These are phyloP conservation scores for Penicillium tannophilum DNA, from an alignment of 495 filamentous ascomycete species.

Conservation along the genomic window DNA sequence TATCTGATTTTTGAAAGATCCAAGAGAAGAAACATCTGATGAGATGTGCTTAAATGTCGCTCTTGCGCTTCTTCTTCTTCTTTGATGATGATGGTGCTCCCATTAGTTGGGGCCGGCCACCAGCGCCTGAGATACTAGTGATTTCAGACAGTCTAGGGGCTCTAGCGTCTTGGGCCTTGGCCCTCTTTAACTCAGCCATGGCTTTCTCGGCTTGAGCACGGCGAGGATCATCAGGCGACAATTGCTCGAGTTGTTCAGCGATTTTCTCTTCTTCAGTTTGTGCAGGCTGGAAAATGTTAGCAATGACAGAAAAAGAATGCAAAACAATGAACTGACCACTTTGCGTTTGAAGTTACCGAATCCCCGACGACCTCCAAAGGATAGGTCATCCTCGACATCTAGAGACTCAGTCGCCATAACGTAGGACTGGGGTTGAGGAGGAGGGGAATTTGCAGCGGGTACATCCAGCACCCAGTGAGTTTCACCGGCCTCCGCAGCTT, in stretches of 20 bases:
- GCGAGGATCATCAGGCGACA: background rate
- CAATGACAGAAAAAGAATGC: background rate
- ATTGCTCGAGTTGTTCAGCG: background rate
- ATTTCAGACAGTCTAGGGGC: constrained; percentile 22
- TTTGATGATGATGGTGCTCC: constrained; percentile 7
- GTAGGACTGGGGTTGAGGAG: constrained; percentile 28
- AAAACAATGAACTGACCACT: constrained; percentile 18
- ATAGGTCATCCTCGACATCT: constrained; percentile 36
- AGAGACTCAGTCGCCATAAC: constrained; percentile 41
- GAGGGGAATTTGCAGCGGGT: constrained; percentile 11
- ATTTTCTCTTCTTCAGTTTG: background rate
- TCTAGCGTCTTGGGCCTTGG: constrained; percentile 6
- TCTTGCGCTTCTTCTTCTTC: constrained; percentile 44
- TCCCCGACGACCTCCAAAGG: constrained; percentile 36
- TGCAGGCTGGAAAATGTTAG: background rate
- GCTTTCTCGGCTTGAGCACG: constrained; percentile 13
- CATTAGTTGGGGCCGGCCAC: constrained; percentile 10
- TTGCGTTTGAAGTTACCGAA: constrained; percentile 47
- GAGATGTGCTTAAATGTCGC: background rate
- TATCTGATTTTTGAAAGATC: constrained; percentile 2
- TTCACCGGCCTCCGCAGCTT: constrained; percentile 77
- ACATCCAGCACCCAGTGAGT: constrained; percentile 78
- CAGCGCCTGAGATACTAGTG: constrained; percentile 41
- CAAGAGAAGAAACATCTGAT: background rate
- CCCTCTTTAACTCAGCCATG: constrained; percentile 11